Evolutionary conservation across 306 rosid genomes (phyloP).

Genomic region (Cicer arietinum): DNA sequence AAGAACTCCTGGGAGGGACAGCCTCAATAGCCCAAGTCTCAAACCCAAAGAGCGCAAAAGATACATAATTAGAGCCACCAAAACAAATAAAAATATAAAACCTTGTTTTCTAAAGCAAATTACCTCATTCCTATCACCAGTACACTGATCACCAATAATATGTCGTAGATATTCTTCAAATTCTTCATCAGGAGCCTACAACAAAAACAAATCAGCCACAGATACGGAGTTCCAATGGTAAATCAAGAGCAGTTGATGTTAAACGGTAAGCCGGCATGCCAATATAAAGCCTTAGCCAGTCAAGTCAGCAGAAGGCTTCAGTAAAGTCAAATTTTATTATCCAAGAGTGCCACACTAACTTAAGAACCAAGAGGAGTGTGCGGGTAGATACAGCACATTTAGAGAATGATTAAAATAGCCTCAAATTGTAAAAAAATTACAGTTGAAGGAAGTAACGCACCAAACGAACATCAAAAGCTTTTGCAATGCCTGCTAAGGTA

Average conservation of each 20-base stretch:
- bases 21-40: conserved; percentile 5
- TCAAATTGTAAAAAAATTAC: conserved; percentile 23
- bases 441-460: conserved; percentile 57
- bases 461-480: conserved; percentile 94
- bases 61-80: not conserved
- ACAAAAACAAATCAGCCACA: conserved; percentile 34
- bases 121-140: conserved; percentile 88
- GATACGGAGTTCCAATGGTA: conserved; percentile 29
- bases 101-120: conserved; percentile 7
- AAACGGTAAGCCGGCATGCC: conserved; percentile 11
- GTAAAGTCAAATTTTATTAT: conserved; percentile 17
- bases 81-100: not conserved
- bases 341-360: conserved; percentile 19
- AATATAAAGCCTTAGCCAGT: conserved; percentile 17
- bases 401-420: conserved; percentile 24
- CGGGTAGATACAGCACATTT: conserved; percentile 3
- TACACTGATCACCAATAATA: conserved; percentile 78
- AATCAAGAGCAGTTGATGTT: conserved; percentile 35
- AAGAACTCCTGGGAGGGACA: not conserved
- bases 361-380: conserved; percentile 10
- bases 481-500: conserved; percentile 86
- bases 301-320: conserved; percentile 38
- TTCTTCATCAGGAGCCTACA: conserved; percentile 98
- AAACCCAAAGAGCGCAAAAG: not conserved
- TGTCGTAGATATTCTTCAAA: conserved; percentile 93